phyloP scores from a whole-genome alignment of 2,329 filamentous ascomycete species.

The Neofusicoccum laricinum region DNA sequence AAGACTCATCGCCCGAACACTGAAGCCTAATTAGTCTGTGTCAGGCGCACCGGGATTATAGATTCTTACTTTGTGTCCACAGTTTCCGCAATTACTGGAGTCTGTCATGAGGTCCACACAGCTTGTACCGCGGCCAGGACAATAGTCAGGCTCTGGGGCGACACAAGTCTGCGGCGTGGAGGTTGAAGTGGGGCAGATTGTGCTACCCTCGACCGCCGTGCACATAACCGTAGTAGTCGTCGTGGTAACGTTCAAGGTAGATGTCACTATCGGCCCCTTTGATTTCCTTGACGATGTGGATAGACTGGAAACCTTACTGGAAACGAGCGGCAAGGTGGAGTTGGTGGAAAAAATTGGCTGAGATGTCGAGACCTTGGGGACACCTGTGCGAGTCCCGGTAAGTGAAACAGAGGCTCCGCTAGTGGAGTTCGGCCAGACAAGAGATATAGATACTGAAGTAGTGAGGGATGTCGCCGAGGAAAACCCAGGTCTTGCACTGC shows the following conservation, averaged over 20 bases:
- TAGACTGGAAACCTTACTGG: too few species aligned
- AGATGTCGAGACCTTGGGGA: background rate
- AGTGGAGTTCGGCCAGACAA: background rate
- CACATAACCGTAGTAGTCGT: background rate
- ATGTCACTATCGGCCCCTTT: background rate
- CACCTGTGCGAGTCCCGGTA: background rate
- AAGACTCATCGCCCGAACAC: conserved; percentile 24
- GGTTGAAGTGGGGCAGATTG: background rate
- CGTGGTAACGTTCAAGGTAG: background rate
- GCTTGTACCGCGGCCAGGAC: background rate
- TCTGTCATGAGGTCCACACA: background rate
- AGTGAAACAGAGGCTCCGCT: background rate
- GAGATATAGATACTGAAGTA: background rate
- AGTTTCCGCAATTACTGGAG: background rate
- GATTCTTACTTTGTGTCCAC: background rate
- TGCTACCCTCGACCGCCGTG: background rate
- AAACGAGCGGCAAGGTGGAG: background rate
- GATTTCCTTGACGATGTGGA: background rate
- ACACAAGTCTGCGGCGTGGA: background rate
- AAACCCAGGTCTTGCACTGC: background rate
- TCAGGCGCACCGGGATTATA: conserved; percentile 22
- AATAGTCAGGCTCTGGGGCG: background rate
- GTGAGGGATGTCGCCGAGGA: too few species aligned
- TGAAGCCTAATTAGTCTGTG: conserved; percentile 16
- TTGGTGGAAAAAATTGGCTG: background rate